Evolutionary conservation across 202 grass and related monocot species (phyloP).

Genomic region (Panicum virgatum): DNA sequence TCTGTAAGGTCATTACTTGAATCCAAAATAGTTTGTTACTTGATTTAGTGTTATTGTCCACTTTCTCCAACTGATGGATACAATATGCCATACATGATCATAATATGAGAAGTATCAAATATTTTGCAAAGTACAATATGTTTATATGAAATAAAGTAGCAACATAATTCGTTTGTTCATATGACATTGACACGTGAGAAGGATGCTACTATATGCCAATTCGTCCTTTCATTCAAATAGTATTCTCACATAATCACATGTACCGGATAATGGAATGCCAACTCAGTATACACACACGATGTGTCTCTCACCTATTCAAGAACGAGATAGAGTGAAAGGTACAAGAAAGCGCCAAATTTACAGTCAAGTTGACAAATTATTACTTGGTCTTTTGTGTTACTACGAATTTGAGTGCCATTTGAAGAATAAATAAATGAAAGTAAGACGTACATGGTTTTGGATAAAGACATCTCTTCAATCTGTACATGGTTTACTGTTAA

Average conservation of each 20-base stretch:
- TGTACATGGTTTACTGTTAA: not conserved
- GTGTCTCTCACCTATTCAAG: not conserved
- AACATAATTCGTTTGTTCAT: not conserved
- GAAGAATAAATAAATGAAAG: not conserved
- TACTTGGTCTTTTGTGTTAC: not conserved
- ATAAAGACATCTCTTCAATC: slow-evolving; percentile 19
- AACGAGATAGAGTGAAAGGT: not conserved
- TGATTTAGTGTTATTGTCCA: not conserved
- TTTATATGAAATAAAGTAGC: not conserved
- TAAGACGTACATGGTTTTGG: slow-evolving; percentile 1
- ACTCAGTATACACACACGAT: slow-evolving; percentile 23
- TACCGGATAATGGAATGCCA: slow-evolving; percentile 32
- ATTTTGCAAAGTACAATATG: not conserved
- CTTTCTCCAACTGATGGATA: not conserved
- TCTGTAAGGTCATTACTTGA: not conserved
- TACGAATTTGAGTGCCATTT: not conserved
- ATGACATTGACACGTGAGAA: slow-evolving; percentile 9
- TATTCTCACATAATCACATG: slow-evolving; percentile 15
- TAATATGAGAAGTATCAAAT: not conserved
- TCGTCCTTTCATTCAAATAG: not conserved
- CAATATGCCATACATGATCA: not conserved
- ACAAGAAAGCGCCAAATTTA: slow-evolving; percentile 16
- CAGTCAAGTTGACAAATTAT: not conserved
- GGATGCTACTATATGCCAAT: not conserved
- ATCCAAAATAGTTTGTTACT: not conserved